phyloP scores from a whole-genome alignment of 2,329 filamentous ascomycete species.

The Lachnellula suecica region DNA sequence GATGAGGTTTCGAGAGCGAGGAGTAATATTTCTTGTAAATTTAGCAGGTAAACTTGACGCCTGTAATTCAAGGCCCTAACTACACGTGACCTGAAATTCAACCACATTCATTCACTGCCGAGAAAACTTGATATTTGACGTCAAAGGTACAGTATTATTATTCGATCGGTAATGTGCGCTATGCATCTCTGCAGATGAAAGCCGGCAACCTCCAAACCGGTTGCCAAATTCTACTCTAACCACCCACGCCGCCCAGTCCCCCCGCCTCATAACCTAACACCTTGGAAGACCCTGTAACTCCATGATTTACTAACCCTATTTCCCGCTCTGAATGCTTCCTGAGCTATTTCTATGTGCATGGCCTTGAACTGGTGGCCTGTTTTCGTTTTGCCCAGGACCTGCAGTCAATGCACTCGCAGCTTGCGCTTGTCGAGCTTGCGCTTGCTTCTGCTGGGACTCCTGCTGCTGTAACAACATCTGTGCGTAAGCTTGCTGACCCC shows the following conservation, averaged over 20 bases:
- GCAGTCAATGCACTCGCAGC: slow-evolving; percentile 11
- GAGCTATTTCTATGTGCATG: slow-evolving; percentile 26
- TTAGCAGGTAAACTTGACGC: too few species aligned
- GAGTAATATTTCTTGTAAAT: too few species aligned
- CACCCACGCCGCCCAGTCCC: not conserved
- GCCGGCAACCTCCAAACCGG: not conserved
- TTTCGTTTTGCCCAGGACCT: slow-evolving; percentile 15
- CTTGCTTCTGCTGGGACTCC: slow-evolving; percentile 45
- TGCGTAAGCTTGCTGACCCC: slow-evolving; percentile 43
- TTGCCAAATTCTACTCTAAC: slow-evolving; percentile 3
- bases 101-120: too few species aligned
- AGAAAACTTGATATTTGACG: not conserved
- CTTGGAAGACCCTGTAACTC: not conserved
- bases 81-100: not conserved
- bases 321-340: slow-evolving; percentile 23
- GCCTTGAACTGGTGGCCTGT: slow-evolving; percentile 16
- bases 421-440: slow-evolving; percentile 26
- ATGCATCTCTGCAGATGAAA: not conserved
- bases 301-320: slow-evolving; percentile 8
- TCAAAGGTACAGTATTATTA: not conserved
- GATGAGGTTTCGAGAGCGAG: too few species aligned
- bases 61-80: not conserved
- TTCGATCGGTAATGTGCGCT: not conserved
- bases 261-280: slow-evolving; percentile 3
- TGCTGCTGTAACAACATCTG: slow-evolving; percentile 53